These are phyloP conservation scores for Mycogone perniciosa DNA, from an alignment of 2,329 filamentous ascomycete species.

Conservation along the genomic window DNA sequence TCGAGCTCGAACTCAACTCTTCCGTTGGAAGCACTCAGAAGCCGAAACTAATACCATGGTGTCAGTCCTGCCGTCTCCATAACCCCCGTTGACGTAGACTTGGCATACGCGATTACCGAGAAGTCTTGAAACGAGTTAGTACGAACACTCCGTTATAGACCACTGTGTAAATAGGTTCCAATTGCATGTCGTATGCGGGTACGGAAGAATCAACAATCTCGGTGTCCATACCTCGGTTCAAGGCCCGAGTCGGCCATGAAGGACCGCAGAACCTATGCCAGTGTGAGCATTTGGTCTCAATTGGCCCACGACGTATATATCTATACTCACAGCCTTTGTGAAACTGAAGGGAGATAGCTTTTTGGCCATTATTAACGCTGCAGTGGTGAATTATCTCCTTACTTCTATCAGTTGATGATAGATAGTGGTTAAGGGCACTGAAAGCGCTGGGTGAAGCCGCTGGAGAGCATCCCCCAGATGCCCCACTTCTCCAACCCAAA, in stretches of 20 bases:
- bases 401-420: too few relatives aligned
- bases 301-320: neutral
- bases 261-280: conserved; percentile 67
- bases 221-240: conserved; percentile 66
- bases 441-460: too few relatives aligned
- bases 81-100: neutral
- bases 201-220: neutral
- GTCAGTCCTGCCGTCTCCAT: neutral
- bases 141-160: neutral
- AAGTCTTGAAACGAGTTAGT: conserved; percentile 17
- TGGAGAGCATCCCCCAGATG: too few relatives aligned
- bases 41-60: conserved; percentile 48
- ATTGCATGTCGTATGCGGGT: neutral
- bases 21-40: conserved; percentile 58
- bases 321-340: conserved; percentile 26
- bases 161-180: too few relatives aligned
- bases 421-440: too few relatives aligned
- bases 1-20: conserved; percentile 70
- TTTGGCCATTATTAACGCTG: conserved; percentile 24
- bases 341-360: conserved; percentile 29
- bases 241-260: conserved; percentile 82
- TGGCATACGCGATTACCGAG: conserved; percentile 19
- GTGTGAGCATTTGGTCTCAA: neutral
- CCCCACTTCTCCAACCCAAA: too few relatives aligned
- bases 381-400: too few relatives aligned